Evolutionary conservation across 1,284 basidiomycete genomes (phyloP), one percentile per base, ranked within the genome.

Genomic region (Takashimella tepidaria): DNA sequence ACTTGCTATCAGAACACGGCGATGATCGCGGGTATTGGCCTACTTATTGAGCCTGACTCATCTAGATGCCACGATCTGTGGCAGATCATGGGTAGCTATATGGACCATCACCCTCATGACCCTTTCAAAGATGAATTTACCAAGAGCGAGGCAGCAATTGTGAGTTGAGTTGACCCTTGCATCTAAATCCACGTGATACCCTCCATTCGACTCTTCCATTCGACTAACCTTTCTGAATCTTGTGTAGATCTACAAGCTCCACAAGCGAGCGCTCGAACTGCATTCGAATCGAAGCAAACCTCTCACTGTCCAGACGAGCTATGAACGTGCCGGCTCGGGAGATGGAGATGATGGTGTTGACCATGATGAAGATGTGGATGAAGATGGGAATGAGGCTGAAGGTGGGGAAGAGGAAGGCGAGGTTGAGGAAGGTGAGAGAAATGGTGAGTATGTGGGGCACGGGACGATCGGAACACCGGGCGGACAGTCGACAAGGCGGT

Each of bases 21-120:
- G 1, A 69, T 74, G 68, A 71, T 75, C 37, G 74, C 73, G n/a
- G 74, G 70, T 22, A 69, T 73, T 47, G 64, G 64, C 26, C 52
- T 70, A 10, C 66, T 75, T 42, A 61, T 75, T 24, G 68, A 72
- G 46, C 70, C 71, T 1, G 59, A n/a, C 3, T 49, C 49, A 3
- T n/a, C 44, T 1, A 45, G 69, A 22, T 60, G 68, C 5, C 52
- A 56, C 1, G 73, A 74, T 26, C 71, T 74, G 69, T 61, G 68
- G 22, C 49, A 57, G 23, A 72, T 73, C 26, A 44, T 76, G 24
- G 51, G 64, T 25, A 59, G 53, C 16, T 76, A 71, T 56, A 61
- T 73, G 53, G 62, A 71, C 26, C 66, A 70, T 22, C 60, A 70
- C 44, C 66, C 67, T 1, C 57, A 64, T 45, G 58, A 63, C 49